Base-by-base conservation (phyloP, 192 early-diverging fungal genomes). In the Funneliformis geosporum region DNA sequence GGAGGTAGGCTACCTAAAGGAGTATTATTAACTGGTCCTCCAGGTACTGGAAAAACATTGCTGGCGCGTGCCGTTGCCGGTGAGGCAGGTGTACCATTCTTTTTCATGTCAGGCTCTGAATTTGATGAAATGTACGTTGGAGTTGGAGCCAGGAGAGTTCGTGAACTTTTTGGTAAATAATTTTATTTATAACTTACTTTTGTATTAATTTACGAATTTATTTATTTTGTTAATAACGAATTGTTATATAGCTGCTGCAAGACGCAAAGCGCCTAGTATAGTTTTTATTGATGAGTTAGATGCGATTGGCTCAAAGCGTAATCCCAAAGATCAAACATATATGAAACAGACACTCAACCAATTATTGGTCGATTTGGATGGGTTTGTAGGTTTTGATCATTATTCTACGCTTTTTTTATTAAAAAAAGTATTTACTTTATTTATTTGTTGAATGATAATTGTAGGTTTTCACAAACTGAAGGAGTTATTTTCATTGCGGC, bases 241-340 rank as follows among this genome's bases (percentile, higher is more conserved):
- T 50, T 33, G 8, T 28, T 64, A 21, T 38, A 65, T 89, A 87
- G 88, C 94, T 28, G 92, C 93, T 8, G 95, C 95, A 23, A 89
- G 93, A 44, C 81, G 86, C 16, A 89, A 93, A 64, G 89, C 95
- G 10, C 95, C 95, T 16, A 92, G 92, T 82, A 96, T 95, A 72
- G 93, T 99, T 9, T 99, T 99, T 85, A 99, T 99, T 83, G 98
- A 99, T 85, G 98, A 99, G 83, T 89, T 99, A 70, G 98, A 99
- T 85, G 96, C 97, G 0, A 96, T 99, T 81, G 97, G 98, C 23
- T 92, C 92, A 67, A 97, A 96, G 82, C 92, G 97, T 50, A 95
- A 91, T 80, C 90, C 91, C 50, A 95, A 95, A 82, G 98, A 99
- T 80, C 96, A 98, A 83, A 93, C 92, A 6, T 96, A 97, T 78